Percentiles rank a stretch among this genome's conserved stretches.
Conservation (phyloP, 345 rosid species). For the thale cress (Arabidopsis thaliana) region DNA sequence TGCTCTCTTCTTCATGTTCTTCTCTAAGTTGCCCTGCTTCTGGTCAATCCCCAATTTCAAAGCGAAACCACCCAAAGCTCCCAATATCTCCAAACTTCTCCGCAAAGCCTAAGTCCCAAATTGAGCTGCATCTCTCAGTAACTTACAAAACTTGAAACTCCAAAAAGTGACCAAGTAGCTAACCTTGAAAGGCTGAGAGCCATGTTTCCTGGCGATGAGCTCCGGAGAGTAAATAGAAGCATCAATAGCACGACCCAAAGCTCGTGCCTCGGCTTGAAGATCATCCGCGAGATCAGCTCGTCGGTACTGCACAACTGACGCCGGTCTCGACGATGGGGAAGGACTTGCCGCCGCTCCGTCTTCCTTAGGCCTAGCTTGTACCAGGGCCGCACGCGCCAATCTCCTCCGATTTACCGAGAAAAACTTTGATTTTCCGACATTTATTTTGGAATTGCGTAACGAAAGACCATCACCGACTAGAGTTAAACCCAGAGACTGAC, state of each 20-base stretch:
- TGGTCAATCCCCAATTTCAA: constrained; percentile 70
- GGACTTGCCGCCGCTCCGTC: constrained; percentile 40
- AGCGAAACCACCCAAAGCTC: constrained; percentile 71
- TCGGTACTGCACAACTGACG: constrained; percentile 40
- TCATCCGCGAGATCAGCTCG: constrained; percentile 65
- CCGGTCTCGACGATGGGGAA: constrained; percentile 36
- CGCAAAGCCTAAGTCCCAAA: constrained; percentile 57
- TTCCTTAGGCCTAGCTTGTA: constrained; percentile 46
- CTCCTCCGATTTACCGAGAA: constrained; percentile 22
- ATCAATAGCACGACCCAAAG: constrained; percentile 83
- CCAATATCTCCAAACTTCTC: constrained; percentile 76
- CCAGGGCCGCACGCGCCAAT: constrained; percentile 50
- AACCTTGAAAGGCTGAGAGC: constrained; percentile 83
- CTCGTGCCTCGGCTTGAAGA: constrained; percentile 82
- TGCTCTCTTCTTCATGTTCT: constrained; percentile 77
- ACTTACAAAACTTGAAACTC: background rate
- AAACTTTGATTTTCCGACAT: constrained; percentile 17
- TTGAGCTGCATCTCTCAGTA: constrained; percentile 16
- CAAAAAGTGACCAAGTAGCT: background rate
- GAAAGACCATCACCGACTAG: constrained; percentile 13
- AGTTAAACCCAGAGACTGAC: constrained; percentile 39
- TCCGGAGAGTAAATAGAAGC: constrained; percentile 82
- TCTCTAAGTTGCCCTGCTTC: constrained; percentile 62
- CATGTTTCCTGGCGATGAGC: constrained; percentile 67
- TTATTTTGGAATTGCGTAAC: constrained; percentile 19